Base-by-base conservation (phyloP, 2,329 filamentous ascomycete genomes). In the Colletotrichum scovillei region DNA sequence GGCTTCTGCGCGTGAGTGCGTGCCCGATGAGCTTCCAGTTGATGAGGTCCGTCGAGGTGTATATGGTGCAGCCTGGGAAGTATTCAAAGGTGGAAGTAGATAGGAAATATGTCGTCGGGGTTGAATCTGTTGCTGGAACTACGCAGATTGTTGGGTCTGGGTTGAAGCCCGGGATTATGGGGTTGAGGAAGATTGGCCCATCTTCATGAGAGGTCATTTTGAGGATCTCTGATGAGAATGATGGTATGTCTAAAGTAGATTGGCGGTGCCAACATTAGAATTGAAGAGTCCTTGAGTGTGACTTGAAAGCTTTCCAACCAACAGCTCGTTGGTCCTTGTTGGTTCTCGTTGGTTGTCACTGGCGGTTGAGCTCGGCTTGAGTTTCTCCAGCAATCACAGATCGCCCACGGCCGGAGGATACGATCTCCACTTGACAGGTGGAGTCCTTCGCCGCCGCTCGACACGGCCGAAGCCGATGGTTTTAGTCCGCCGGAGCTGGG, bases 61-160 rank as follows among this genome's bases (percentile, higher is more conserved):
- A 91, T 69, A 92, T 89, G 16, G 89, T 88, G n/a, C 87, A 86
- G 4, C 89, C 89, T 0, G 90, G 90, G 73, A 90, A 91, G 78
- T 86, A 90, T 78, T 92, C 90, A 70, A 92, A 92, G 0, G 88
- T 89, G 0, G 90, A 92, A 4, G 89, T 92, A 49, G 87, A 88
- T 32, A 92, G 84, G 78, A 88, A 92, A 78, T 88, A 92, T 1
- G 77, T 80, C 7, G 79, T 76, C 2, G 80, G 80, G 2, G 76
- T 68, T 5, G 76, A 73, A 3, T 75, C 76, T 0, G 79, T 78
- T 19, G 80, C 79, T 9, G 79, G 81, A 7, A 82, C 81, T 4
- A 83, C 79, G 58, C 82, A 84, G 19, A 84, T 75, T 0, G 89
- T 90, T 0, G 90, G 90, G 75, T 92, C 90, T 6, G 90, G 89